Evolutionary conservation across 2,329 filamentous ascomycete species (phyloP).

Genomic region (Whalleya microplaca): DNA sequence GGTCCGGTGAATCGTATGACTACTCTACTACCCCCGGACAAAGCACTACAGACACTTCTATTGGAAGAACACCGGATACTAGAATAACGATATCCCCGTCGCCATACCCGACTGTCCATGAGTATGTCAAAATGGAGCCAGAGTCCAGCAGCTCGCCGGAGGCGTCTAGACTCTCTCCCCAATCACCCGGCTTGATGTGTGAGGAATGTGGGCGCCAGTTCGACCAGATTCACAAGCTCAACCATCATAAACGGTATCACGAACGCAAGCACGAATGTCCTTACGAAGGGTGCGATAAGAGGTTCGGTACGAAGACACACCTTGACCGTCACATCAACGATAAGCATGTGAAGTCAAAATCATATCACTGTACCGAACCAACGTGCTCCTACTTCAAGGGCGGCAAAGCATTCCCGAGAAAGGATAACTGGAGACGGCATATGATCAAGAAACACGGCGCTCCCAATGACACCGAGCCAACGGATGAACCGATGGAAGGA

Average conservation of each 20-base stretch:
- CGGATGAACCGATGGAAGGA: constrained; percentile 32
- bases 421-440: constrained; percentile 66
- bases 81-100: constrained; percentile 37
- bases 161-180: constrained; percentile 28
- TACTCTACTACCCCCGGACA: constrained; percentile 36
- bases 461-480: constrained; percentile 30
- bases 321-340: constrained; percentile 66
- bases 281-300: constrained; percentile 53
- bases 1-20: constrained; percentile 35
- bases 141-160: constrained; percentile 35
- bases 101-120: constrained; percentile 28
- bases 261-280: constrained; percentile 55
- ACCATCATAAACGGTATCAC: constrained; percentile 65
- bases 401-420: constrained; percentile 62
- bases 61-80: constrained; percentile 39
- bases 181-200: constrained; percentile 36
- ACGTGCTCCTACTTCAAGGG: constrained; percentile 62
- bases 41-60: constrained; percentile 35
- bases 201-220: constrained; percentile 52
- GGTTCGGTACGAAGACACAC: constrained; percentile 65
- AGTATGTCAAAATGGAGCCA: constrained; percentile 29
- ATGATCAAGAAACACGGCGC: constrained; percentile 61
- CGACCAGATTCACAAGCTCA: constrained; percentile 63
- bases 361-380: constrained; percentile 59
- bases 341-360: constrained; percentile 62